These are phyloP conservation scores for Hanseniaspora hatyaiensis DNA, from an alignment of 805 yeast genomes.

Conservation along the genomic window DNA sequence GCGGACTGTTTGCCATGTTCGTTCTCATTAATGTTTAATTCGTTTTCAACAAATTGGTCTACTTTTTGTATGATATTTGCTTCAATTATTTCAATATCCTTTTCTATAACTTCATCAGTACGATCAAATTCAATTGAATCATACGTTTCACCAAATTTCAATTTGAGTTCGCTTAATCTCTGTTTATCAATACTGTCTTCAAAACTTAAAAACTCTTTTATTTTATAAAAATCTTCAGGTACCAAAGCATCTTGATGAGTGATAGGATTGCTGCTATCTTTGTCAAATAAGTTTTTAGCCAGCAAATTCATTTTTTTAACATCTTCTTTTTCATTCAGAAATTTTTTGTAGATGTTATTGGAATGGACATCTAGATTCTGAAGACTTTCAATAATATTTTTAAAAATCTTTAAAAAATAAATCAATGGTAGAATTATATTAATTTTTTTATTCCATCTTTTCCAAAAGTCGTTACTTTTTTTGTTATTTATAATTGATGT, in stretches of 20 bases:
- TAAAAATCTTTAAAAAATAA: conserved; percentile 2
- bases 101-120: not conserved
- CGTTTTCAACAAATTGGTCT: not conserved
- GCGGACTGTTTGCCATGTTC: not conserved
- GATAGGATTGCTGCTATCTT: not conserved
- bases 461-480: conserved; percentile 15
- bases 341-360: not conserved
- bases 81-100: not conserved
- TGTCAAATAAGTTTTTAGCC: not conserved
- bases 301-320: not conserved
- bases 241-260: not conserved
- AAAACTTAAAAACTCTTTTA: not conserved
- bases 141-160: too few relatives aligned
- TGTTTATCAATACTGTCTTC: not conserved
- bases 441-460: conserved; percentile 9
- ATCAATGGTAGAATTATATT: conserved; percentile 1
- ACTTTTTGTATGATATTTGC: not conserved
- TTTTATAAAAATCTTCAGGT: not conserved
- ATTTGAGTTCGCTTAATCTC: not conserved
- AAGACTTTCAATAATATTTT: not conserved
- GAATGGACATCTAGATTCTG: not conserved
- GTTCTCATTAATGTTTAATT: not conserved
- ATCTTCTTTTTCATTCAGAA: not conserved
- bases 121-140: not conserved
- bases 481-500: conserved; percentile 3